Base-by-base conservation (phyloP, 1,284 basidiomycete species). In the Trichosporon sp. region DNA sequence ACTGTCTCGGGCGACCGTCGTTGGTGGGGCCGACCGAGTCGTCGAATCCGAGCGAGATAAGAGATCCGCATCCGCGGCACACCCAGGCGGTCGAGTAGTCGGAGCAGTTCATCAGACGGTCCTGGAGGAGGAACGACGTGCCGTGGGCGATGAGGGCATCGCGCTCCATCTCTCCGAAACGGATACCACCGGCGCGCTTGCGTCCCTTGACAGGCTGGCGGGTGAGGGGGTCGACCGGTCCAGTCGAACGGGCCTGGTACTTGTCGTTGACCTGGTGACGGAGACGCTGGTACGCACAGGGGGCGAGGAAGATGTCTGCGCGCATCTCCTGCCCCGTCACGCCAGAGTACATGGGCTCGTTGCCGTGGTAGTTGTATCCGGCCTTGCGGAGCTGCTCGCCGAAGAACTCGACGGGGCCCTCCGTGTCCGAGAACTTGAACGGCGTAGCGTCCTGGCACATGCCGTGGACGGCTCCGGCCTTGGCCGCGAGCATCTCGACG, bases 91-190 rank as follows among this genome's bases (percentile, higher is more conserved):
- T 98, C 34, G 94, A 96, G 81, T 99, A 99, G 81, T 99, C 96
- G 44, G 95, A 99, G 79, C 96, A 99, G 82, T 99, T 99, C 95
- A 99, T 99, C 76, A 99, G 83, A 61, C 96, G 86, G 80, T 99
- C 96, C 84, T 99, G 95, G 25, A 99, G 86, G 54, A 99, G 85
- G 88, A 96, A 99, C 6, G 92, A 93, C 5, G 96, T 97, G 46
- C 96, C 96, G 81, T 99, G 96, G 3, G 96, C 96, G 71, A 99
- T 92, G 59, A 99, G 85, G 14, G 96, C 95, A 77, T 99, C 96
- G 64, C 96, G 91, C 81, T 99, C 96, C 96, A 99, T 99, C 83
- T 99, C 96, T 73, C 96, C 96, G 80, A 99, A 99, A 69, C 96
- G 95, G 74, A 99, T 99, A 79, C 96, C 96, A 76, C 96, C 96